A percentile compares a stretch with the other conserved stretches of the same genome.
Evolutionary conservation across 2,329 filamentous ascomycete genomes (phyloP).

Genomic region (Cladosporium austrohemisphaericum): DNA sequence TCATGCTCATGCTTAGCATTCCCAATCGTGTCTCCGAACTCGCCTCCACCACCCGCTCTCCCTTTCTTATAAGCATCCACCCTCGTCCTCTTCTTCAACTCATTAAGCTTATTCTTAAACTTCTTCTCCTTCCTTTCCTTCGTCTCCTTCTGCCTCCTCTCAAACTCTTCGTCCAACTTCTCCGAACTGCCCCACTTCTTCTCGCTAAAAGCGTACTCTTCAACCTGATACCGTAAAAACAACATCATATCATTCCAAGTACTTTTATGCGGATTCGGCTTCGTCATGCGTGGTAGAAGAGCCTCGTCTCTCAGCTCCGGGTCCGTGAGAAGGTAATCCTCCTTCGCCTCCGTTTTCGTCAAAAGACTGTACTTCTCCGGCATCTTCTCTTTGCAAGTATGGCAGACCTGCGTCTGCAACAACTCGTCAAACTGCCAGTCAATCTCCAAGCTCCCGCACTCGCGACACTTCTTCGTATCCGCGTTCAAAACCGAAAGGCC

Average conservation of each 20-base stretch:
- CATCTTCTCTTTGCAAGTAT: conserved; percentile 77
- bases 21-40: conserved; percentile 72
- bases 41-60: conserved; percentile 49
- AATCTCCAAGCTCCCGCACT: conserved; percentile 81
- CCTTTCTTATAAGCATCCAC: conserved; percentile 83
- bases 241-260: conserved; percentile 99
- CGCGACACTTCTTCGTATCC: conserved; percentile 67
- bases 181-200: conserved; percentile 89
- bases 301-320: conserved; percentile 87
- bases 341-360: conserved; percentile 93
- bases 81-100: conserved; percentile 87
- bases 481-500: conserved; percentile 71
- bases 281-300: conserved; percentile 79
- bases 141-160: conserved; percentile 70
- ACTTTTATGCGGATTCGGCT: conserved; percentile 90
- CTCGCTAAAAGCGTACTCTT: conserved; percentile 78
- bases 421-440: conserved; percentile 93
- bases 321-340: conserved; percentile 94
- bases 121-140: conserved; percentile 85
- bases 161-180: conserved; percentile 83
- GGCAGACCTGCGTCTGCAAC: conserved; percentile 72
- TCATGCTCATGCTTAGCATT: conserved; percentile 80
- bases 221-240: conserved; percentile 87
- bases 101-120: conserved; percentile 82
- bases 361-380: conserved; percentile 93